Evolutionary conservation across 176 grass and related monocot genomes (phyloP), one percentile per base, ranked within the genome.

Genomic region (Otatea glauca): DNA sequence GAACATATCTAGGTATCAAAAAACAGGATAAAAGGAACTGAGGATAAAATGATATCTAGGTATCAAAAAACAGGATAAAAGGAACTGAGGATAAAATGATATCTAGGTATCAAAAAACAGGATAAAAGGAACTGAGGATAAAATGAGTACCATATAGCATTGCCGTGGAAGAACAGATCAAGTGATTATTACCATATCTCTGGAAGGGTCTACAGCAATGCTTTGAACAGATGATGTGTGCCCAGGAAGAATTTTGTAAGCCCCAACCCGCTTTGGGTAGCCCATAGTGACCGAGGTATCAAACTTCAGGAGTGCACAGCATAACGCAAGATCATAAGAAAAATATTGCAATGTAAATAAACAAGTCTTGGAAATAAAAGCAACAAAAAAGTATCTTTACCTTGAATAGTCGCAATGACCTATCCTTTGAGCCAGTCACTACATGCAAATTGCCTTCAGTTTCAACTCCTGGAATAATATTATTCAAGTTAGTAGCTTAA

Each of bases 361-460:
- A 21, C 3, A 70, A 21, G 5, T 64, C 4, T 70, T 56, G 15
- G 15, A 35, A 61, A 77, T 6, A 75, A 83, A 79, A 37, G 51
- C 4, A 44, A 47, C 29, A 67, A 54, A 9, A 58, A 2, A 65
- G 0, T 53, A 65, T 29, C 16, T 86, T 85, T 89, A 99, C 97
- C 92, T 94, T 96, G 88, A 91, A 99, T 47, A 99, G 59, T 45
- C 90, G 86, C 85, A 99, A 63, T 48, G 88, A 91, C 67, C 93
- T 86, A 89, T 99, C 96, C 86, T 99, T 99, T 14, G 96, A 96
- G 78, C 89, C 84, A 89, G 91, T 94, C 20, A 87, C 96, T 35
- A 94, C 61, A 85, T 91, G 86, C 77, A 99, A 81, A 72, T 58
- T 87, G 24, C 78, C 82, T 74, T 91, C 81, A 69, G 67, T 86